Conservation (phyloP, 441 rosid genomes). For the Populus hybrid region DNA sequence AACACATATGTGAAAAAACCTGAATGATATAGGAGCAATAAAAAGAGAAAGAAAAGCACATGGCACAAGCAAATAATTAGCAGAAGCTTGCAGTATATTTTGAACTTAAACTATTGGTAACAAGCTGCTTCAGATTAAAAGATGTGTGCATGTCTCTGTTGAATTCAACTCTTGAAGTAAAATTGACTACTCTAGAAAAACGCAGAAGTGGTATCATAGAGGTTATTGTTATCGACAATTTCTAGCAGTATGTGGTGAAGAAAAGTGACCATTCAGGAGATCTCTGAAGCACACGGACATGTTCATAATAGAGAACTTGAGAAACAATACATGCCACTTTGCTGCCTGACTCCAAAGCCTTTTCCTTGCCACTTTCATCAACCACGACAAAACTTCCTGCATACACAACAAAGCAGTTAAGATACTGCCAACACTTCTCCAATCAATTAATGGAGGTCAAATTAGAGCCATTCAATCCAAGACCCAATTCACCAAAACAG, state of each 20-base stretch:
- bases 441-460: background rate
- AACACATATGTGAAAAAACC: background rate
- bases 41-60: background rate
- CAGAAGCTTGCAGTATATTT: background rate
- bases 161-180: background rate
- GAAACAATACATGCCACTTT: constrained; percentile 87
- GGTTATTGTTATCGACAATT: background rate
- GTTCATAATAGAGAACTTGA: constrained; percentile 70
- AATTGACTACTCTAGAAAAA: background rate
- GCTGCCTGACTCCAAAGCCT: constrained; percentile 80
- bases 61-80: background rate
- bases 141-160: too few species aligned
- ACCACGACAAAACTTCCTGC: constrained; percentile 84
- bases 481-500: background rate
- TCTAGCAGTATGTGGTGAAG: constrained; percentile 15
- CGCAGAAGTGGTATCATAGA: background rate
- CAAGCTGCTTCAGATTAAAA: background rate
- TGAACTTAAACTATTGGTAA: background rate
- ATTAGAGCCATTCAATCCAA: background rate
- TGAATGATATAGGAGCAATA: background rate
- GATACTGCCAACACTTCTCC: constrained; percentile 1
- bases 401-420: constrained; percentile 17
- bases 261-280: constrained; percentile 64
- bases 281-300: constrained; percentile 68
- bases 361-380: constrained; percentile 81